Evolutionary conservation across 2,329 filamentous ascomycete species (phyloP), one percentile per base, ranked within the genome.

Genomic region (Dactylellina haptotyla): DNA sequence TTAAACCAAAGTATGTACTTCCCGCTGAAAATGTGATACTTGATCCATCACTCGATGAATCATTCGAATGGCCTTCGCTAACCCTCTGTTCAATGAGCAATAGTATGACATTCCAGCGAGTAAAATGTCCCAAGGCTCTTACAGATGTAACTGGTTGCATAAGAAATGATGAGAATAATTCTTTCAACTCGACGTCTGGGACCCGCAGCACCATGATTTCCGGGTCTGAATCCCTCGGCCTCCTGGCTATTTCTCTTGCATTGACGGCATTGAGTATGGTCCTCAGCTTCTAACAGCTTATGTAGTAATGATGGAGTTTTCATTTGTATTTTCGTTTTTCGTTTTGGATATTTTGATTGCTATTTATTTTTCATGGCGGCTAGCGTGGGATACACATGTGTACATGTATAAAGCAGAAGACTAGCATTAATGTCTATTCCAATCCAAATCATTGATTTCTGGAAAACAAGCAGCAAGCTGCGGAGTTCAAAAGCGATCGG

Each of bases 121-220:
- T 66, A 10, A 61, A 73, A 32, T 73, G 69, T 34, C 69, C 69
- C 14, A 64, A 65, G 37, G 54, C 34, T 23, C 61, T 73, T 12
- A 73, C 69, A 6, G 58, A 73, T 37, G 37, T 66, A 12, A 73
- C 69, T 43, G 69, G 69, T 6, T 73, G 61, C 28, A 73, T 73
- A 41, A 56, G 69, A 39, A 56, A 66, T 14, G 69, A 73, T 30
- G 69, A 73, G 50, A 10, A 65, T 1, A 72, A 34, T n/a, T 50
- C 50, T 18, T 73, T 73, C 30, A 73, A 73, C 20, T 41, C 43
- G 1, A 65, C 59, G 5, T 54, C 61, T 50, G 59, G 59, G 2
- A 30, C 25, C 4, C 45, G 8, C 18, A 37, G 10, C 10, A n/a
- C 8, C 4, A 26, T 61, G 8, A 1, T 58, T 12, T 8, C 54